Evolutionary conservation across 305 asterid genomes (phyloP).

Genomic region (Fraxinus floribunda): DNA sequence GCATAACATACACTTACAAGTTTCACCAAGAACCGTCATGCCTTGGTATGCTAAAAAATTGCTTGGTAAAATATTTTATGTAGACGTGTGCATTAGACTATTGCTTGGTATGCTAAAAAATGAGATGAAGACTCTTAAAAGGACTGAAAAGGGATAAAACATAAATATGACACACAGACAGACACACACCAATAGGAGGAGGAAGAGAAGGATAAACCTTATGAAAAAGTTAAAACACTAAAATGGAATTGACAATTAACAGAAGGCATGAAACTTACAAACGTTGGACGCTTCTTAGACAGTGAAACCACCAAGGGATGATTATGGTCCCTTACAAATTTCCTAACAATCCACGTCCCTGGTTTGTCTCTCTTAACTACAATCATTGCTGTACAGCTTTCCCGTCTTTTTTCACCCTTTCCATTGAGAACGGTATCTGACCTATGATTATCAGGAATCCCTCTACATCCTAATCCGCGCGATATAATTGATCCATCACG

Average conservation of each 20-base stretch:
- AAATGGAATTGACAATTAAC: slow-evolving; percentile 4
- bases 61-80: background rate
- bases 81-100: background rate
- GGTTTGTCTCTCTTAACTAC: slow-evolving; percentile 58
- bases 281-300: slow-evolving; percentile 48
- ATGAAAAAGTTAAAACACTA: background rate
- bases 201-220: background rate
- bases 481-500: slow-evolving; percentile 65
- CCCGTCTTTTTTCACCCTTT: slow-evolving; percentile 48
- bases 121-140: slow-evolving; percentile 2
- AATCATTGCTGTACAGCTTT: slow-evolving; percentile 64
- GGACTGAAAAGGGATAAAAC: background rate
- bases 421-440: slow-evolving; percentile 34
- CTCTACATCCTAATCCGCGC: slow-evolving; percentile 76
- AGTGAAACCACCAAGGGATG: slow-evolving; percentile 56
- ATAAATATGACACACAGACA: slow-evolving; percentile 1
- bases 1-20: background rate
- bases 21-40: background rate
- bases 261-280: slow-evolving; percentile 39
- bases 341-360: slow-evolving; percentile 66
- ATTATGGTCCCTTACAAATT: slow-evolving; percentile 71
- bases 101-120: background rate
- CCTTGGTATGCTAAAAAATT: background rate
- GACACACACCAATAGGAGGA: background rate
- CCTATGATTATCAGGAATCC: slow-evolving; percentile 38